A percentile compares a stretch with the other conserved stretches of the same genome.
These are phyloP conservation scores for Wickerhamomyces sp. DNA, from an alignment of 1,139 yeast species.

Conservation along the genomic window DNA sequence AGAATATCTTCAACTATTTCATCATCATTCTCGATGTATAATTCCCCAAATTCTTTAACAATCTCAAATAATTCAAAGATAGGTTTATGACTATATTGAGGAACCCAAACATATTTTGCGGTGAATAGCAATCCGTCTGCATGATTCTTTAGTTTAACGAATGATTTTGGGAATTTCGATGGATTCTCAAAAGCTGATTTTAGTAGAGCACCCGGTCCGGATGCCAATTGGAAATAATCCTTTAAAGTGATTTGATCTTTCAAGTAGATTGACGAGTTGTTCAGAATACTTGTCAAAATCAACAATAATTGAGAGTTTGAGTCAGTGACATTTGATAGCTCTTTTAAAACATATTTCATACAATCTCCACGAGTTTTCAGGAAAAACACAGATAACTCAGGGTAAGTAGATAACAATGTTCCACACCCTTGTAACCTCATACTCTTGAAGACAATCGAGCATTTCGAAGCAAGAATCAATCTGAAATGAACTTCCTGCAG, in stretches of 20 bases:
- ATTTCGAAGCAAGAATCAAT: not conserved
- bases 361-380: slow-evolving; percentile 12
- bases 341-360: slow-evolving; percentile 8
- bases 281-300: slow-evolving; percentile 8
- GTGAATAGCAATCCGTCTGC: slow-evolving; percentile 7
- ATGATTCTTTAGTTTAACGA: slow-evolving; percentile 1
- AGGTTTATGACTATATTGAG: slow-evolving; percentile 3
- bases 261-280: slow-evolving; percentile 10
- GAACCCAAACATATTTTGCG: slow-evolving; percentile 5
- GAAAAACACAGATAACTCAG: slow-evolving; percentile 6
- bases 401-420: slow-evolving; percentile 4
- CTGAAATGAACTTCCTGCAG: slow-evolving; percentile 6
- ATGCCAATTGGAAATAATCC: slow-evolving; percentile 15
- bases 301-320: slow-evolving; percentile 10
- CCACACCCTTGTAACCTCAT: slow-evolving; percentile 12
- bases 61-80: slow-evolving; percentile 13
- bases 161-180: slow-evolving; percentile 2
- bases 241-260: slow-evolving; percentile 4
- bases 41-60: slow-evolving; percentile 13
- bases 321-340: slow-evolving; percentile 12
- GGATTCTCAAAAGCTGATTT: slow-evolving; percentile 14
- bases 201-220: slow-evolving; percentile 17
- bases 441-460: slow-evolving; percentile 8
- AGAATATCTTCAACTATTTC: slow-evolving; percentile 9
- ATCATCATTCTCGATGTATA: slow-evolving; percentile 11